Base-by-base conservation (phyloP, 176 grass and related monocot genomes). In the Zea luxurians region DNA sequence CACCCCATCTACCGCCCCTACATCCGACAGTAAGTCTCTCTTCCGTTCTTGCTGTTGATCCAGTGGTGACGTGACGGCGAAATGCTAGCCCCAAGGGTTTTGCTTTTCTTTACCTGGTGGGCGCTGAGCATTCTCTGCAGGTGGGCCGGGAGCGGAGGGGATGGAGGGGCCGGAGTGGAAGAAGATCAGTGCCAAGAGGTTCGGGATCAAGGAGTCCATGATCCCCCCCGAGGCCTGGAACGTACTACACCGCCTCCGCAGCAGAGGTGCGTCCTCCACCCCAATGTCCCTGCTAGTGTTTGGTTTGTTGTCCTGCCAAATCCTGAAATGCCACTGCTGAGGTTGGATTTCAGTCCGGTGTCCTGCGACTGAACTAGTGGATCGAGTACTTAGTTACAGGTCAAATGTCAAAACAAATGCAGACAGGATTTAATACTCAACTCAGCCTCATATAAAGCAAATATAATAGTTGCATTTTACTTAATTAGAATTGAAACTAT, bases 201-300 rank as follows among this genome's bases (percentile, higher is more conserved):
- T 91, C 20, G 96, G 96, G 47, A 89, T 91, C 68, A 90, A 49
- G 48, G 81, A 73, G 13, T 89, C 96, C 66, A 96, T 96, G 96
- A 95, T 99, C 71, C 74, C 92, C 34, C 84, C 89, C 53, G 88
- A 93, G 52, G 89, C 90, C 11, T 90, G 82, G 78, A 85, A 83
- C 18, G 96, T 99, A 13, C 86, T 99, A 18, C 89, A 88, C 66
- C 80, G 80, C 40, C 92, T 96, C 63, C 84, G 88, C 37, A 93
- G 87, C 79, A 91, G 86, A 93, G 96, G 92, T 95, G 78, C 9
- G 66, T 53, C 4, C 9, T 57, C 17, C 9, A 10, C 6, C 58
- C 70, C 16, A 4, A 35, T 54, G 11, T 1, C 21, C 9, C 27
- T 17, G 45, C 61, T 37, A 17, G 4, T 57, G 17, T 72, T 35